These are phyloP conservation scores for Hortaea werneckii DNA, from an alignment of 2,329 filamentous ascomycete genomes.

Conservation along the genomic window DNA sequence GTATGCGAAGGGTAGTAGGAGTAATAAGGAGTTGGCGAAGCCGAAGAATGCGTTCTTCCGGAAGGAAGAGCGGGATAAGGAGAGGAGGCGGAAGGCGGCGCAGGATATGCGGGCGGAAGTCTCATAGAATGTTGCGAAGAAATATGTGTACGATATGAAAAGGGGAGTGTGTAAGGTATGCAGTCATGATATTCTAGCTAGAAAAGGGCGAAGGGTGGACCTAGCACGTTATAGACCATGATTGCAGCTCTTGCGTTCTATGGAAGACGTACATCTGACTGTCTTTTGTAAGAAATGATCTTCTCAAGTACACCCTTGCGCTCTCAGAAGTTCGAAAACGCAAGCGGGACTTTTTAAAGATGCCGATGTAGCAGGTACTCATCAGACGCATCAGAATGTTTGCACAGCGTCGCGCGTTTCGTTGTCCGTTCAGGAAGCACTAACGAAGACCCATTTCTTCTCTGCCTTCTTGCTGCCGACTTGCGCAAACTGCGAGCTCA, in stretches of 20 bases:
- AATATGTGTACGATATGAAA: too few species aligned
- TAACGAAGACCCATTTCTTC: slow-evolving; percentile 48
- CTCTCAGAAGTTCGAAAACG: too few species aligned
- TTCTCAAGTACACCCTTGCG: too few species aligned
- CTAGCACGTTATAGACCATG: not conserved
- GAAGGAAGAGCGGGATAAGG: slow-evolving; percentile 29
- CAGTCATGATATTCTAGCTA: not conserved
- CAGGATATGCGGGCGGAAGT: slow-evolving; percentile 3
- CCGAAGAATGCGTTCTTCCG: slow-evolving; percentile 37
- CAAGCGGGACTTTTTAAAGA: too few species aligned
- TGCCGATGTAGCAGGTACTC: too few species aligned
- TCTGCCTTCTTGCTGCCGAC: slow-evolving; percentile 52
- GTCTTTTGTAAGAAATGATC: not conserved
- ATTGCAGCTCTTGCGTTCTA: not conserved
- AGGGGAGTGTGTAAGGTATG: not conserved
- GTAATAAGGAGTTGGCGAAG: slow-evolving; percentile 37
- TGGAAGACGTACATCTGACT: not conserved
- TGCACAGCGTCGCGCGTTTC: too few species aligned
- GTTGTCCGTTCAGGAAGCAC: not conserved
- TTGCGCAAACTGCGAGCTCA: slow-evolving; percentile 55
- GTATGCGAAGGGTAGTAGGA: slow-evolving; percentile 32
- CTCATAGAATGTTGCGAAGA: too few species aligned
- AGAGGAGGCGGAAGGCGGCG: slow-evolving; percentile 22
- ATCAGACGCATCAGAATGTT: too few species aligned
- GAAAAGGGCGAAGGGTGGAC: not conserved